phyloP scores from a whole-genome alignment of 2,329 filamentous ascomycete genomes.

The Clarireedia monteithiana region DNA sequence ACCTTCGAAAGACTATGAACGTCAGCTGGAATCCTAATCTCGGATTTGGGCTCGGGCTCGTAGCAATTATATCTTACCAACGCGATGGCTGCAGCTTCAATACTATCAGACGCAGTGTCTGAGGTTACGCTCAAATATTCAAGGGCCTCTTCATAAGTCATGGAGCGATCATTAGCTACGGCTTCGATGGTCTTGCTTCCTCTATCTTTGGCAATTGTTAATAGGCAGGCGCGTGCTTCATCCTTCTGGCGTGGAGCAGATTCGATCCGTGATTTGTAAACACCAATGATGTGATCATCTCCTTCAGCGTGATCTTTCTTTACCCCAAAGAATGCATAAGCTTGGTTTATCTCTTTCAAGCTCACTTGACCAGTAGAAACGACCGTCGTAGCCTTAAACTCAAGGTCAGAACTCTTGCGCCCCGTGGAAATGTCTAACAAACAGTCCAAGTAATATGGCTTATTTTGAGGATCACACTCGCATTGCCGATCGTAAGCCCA shows the following conservation, averaged over 20 bases:
- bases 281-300: conserved; percentile 54
- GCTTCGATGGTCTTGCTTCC: conserved; percentile 49
- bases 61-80: conserved; percentile 15
- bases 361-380: conserved; percentile 51
- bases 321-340: conserved; percentile 53
- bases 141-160: conserved; percentile 57
- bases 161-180: conserved; percentile 46
- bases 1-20: conserved; percentile 21
- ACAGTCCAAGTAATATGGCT: conserved; percentile 57
- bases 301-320: conserved; percentile 35
- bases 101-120: conserved; percentile 26
- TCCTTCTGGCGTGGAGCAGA: conserved; percentile 47
- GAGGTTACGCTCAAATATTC: conserved; percentile 44
- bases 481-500: conserved; percentile 57
- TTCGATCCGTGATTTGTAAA: conserved; percentile 50
- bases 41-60: too few species aligned
- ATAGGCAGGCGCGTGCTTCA: conserved; percentile 47
- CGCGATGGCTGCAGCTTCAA: conserved; percentile 27
- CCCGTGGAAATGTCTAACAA: conserved; percentile 51
- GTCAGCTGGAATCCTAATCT: neutral
- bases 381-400: conserved; percentile 48
- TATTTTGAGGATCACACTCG: conserved; percentile 43
- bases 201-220: conserved; percentile 51
- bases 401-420: conserved; percentile 43
- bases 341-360: conserved; percentile 45